phyloP scores from a whole-genome alignment of 805 yeast genomes.

The Clavispora phyllophila region DNA sequence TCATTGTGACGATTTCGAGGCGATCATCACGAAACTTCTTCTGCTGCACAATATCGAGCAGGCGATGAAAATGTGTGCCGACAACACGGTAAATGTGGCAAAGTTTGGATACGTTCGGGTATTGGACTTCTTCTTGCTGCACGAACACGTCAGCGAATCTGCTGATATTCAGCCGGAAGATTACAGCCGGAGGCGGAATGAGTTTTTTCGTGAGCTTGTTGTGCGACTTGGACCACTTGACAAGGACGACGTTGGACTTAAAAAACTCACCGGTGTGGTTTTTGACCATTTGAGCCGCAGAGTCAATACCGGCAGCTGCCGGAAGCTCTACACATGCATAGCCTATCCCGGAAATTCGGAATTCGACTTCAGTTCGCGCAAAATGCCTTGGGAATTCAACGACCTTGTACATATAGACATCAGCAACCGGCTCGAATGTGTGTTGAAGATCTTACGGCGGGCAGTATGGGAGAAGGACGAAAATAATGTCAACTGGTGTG shows the following conservation, averaged over 20 bases:
- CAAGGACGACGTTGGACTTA: conserved; percentile 11
- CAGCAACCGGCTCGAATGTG: conserved; percentile 14
- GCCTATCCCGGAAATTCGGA: conserved; percentile 3
- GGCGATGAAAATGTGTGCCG: conserved; percentile 19
- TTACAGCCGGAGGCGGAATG: conserved; percentile 1
- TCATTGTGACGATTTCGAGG: conserved; percentile 21
- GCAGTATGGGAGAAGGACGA: conserved; percentile 22
- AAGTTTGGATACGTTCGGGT: conserved; percentile 23
- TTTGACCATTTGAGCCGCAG: conserved; percentile 14
- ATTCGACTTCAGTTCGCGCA: conserved; percentile 16
- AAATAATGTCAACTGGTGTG: conserved; percentile 23
- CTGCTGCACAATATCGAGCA: conserved; percentile 20
- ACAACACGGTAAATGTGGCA: conserved; percentile 17
- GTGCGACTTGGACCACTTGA: conserved; percentile 8
- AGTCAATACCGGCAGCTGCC: conserved; percentile 18
- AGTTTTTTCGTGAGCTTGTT: conserved; percentile 9
- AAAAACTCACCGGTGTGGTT: conserved; percentile 15
- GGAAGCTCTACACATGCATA: conserved; percentile 14
- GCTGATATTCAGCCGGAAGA: conserved; percentile 1
- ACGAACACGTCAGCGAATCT: neutral
- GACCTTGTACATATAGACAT: conserved; percentile 12
- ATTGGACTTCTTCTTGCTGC: conserved; percentile 10
- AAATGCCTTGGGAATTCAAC: conserved; percentile 16
- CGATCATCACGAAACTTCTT: conserved; percentile 23
- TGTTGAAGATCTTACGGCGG: conserved; percentile 18